Evolutionary conservation across 2,329 filamentous ascomycete genomes (phyloP).

Genomic region (Diaporthe sp.): DNA sequence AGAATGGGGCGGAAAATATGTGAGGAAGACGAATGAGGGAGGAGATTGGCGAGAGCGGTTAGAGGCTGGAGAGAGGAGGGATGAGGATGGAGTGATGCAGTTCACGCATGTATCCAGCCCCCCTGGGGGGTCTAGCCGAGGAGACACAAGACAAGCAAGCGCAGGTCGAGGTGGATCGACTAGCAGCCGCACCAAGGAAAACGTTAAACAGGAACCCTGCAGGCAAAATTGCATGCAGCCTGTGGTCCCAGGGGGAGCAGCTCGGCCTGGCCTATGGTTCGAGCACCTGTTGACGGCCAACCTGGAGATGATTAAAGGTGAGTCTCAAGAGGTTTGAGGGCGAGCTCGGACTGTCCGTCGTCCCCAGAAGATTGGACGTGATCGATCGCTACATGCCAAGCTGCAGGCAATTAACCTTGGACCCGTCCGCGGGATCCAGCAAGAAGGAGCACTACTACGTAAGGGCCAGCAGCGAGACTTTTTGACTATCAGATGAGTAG

Average conservation of each 20-base stretch:
- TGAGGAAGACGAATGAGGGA: conserved; percentile 31
- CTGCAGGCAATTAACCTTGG: background rate
- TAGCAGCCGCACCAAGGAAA: conserved; percentile 31
- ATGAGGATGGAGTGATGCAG: conserved; percentile 23
- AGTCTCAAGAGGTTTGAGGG: background rate
- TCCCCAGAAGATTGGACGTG: background rate
- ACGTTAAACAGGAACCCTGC: conserved; percentile 30
- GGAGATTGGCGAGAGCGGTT: conserved; percentile 32
- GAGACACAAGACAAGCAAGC: background rate
- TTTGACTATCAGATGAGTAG: background rate
- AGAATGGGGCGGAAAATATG: conserved; percentile 6
- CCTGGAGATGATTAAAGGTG: background rate
- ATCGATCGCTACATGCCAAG: background rate
- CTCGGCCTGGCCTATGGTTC: background rate
- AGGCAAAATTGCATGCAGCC: conserved; percentile 20
- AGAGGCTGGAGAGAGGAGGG: conserved; percentile 22
- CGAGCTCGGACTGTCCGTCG: background rate
- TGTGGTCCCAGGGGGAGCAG: background rate
- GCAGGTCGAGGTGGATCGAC: conserved; percentile 20
- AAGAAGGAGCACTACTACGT: background rate
- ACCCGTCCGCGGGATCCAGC: background rate
- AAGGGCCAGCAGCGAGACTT: background rate
- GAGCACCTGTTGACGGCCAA: background rate
- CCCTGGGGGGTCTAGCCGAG: conserved; percentile 1
- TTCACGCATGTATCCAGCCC: conserved; percentile 11